Conservation (phyloP, 805 yeast genomes). For the Yarrowia osloensis region DNA sequence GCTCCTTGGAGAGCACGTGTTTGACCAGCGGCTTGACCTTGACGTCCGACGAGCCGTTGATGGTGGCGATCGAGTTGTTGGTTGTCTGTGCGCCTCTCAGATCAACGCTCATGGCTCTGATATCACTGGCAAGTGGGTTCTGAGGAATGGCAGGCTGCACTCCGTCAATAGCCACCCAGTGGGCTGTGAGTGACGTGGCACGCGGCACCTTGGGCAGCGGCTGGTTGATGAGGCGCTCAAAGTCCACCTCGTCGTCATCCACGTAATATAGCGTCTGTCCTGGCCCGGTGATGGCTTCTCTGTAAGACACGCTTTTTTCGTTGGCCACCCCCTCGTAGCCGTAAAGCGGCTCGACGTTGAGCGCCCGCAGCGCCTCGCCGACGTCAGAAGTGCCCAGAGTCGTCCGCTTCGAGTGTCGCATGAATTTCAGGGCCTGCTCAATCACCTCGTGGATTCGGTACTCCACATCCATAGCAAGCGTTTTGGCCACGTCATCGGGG, state of each 20-base stretch:
- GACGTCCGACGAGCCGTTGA: slow-evolving; percentile 58
- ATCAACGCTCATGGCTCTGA: slow-evolving; percentile 72
- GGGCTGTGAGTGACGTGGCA: slow-evolving; percentile 84
- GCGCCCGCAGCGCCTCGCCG: slow-evolving; percentile 73
- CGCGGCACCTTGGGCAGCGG: slow-evolving; percentile 96
- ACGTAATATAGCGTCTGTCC: slow-evolving; percentile 92
- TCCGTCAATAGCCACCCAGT: slow-evolving; percentile 97
- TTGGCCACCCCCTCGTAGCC: slow-evolving; percentile 65
- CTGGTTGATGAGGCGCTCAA: slow-evolving; percentile 88
- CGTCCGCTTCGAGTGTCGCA: slow-evolving; percentile 89
- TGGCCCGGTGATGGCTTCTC: slow-evolving; percentile 84
- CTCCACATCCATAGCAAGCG: slow-evolving; percentile 98
- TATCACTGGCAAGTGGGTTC: slow-evolving; percentile 78
- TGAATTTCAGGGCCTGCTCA: slow-evolving; percentile 93
- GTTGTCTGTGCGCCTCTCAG: slow-evolving; percentile 76
- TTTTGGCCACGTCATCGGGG: slow-evolving; percentile 90
- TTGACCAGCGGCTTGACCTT: slow-evolving; percentile 77
- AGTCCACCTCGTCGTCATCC: slow-evolving; percentile 89
- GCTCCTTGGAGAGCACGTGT: slow-evolving; percentile 91
- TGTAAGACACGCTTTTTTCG: slow-evolving; percentile 47
- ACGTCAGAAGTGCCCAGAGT: slow-evolving; percentile 80
- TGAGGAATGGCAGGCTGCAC: slow-evolving; percentile 98
- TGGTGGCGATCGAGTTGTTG: slow-evolving; percentile 54
- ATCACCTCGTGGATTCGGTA: slow-evolving; percentile 92
- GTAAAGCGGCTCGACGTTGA: slow-evolving; percentile 92